These are phyloP conservation scores for Arthroderma uncinatum DNA, from an alignment of 2,329 filamentous ascomycete genomes.

Conservation along the genomic window DNA sequence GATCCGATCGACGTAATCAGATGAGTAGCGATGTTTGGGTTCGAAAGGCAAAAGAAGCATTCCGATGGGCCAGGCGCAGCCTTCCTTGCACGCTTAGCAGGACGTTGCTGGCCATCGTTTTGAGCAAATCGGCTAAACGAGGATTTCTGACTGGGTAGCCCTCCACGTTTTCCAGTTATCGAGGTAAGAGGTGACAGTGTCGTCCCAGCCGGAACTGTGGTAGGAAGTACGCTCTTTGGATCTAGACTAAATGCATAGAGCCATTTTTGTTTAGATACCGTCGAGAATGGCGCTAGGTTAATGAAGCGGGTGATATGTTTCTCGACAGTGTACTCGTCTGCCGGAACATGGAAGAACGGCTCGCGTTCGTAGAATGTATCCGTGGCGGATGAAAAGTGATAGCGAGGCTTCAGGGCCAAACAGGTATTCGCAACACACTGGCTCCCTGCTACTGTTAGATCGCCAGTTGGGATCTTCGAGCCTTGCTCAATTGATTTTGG, in stretches of 20 bases:
- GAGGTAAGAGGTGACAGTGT: constrained; percentile 58
- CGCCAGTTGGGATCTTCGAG: constrained; percentile 52
- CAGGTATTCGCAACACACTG: constrained; percentile 68
- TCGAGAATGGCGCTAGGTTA: constrained; percentile 69
- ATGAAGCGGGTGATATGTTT: constrained; percentile 74
- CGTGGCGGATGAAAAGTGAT: constrained; percentile 68
- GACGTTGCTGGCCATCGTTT: constrained; percentile 28
- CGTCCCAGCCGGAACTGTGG: constrained; percentile 54
- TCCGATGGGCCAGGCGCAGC: constrained; percentile 55
- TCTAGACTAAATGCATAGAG: constrained; percentile 57
- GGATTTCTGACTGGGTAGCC: constrained; percentile 26
- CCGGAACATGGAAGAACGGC: constrained; percentile 65
- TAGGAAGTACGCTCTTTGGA: constrained; percentile 47
- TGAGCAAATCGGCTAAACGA: constrained; percentile 30
- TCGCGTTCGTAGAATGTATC: constrained; percentile 78
- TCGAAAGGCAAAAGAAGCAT: constrained; percentile 94
- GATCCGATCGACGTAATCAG: constrained; percentile 83
- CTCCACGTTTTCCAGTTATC: constrained; percentile 48
- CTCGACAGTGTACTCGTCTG: constrained; percentile 42
- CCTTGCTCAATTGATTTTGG: constrained; percentile 59
- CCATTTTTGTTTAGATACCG: constrained; percentile 59
- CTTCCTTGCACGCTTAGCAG: constrained; percentile 35
- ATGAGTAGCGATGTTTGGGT: constrained; percentile 70
- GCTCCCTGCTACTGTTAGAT: constrained; percentile 44
- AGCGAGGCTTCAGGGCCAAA: constrained; percentile 70